Conservation (phyloP, 2,329 filamentous ascomycete species). For the Stylonectria norvegica region DNA sequence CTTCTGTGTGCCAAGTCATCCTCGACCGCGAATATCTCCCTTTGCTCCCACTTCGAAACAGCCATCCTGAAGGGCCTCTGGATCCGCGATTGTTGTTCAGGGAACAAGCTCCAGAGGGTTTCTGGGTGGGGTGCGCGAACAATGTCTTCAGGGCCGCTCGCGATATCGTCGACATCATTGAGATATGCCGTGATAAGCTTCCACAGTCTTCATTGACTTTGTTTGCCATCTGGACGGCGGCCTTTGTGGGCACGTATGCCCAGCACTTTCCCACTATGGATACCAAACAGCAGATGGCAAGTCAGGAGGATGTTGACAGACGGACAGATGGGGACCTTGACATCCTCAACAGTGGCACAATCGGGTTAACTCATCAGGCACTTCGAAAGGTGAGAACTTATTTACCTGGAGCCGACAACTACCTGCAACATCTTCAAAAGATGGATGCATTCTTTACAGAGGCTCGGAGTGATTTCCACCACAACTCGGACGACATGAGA, state of each 20-base stretch:
- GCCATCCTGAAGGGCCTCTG: conserved; percentile 50
- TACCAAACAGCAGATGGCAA: conserved; percentile 31
- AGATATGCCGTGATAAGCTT: conserved; percentile 58
- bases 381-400: conserved; percentile 13
- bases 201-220: conserved; percentile 66
- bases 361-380: conserved; percentile 14
- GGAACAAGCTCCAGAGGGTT: conserved; percentile 34
- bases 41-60: conserved; percentile 37
- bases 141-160: conserved; percentile 60
- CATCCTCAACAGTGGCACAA: conserved; percentile 6
- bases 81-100: conserved; percentile 35
- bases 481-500: not conserved
- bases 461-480: conserved; percentile 4
- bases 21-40: conserved; percentile 27
- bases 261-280: conserved; percentile 69
- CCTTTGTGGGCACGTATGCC: conserved; percentile 64
- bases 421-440: conserved; percentile 15
- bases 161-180: conserved; percentile 62
- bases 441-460: conserved; percentile 13
- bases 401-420: conserved; percentile 15
- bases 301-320: conserved; percentile 3
- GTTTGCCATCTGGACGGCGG: conserved; percentile 65
- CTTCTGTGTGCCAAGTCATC: conserved; percentile 63
- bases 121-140: conserved; percentile 61
- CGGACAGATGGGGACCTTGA: conserved; percentile 1